Evolutionary conservation across 441 rosid genomes (phyloP).

Genomic region (Adansonia grandidieri): DNA sequence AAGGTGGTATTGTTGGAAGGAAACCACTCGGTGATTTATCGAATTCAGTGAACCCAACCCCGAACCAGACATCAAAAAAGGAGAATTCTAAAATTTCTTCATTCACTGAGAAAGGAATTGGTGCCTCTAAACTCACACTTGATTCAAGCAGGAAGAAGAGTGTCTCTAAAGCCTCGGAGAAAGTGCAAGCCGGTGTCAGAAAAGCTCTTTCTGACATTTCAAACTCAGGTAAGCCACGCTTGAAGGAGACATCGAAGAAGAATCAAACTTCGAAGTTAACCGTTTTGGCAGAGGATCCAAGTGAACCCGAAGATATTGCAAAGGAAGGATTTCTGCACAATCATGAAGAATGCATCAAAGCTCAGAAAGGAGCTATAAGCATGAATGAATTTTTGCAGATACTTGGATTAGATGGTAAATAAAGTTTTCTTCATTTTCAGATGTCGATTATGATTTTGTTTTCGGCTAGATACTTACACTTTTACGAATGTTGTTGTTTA

Average conservation of each 20-base stretch:
- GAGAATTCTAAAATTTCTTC: conserved; percentile 34
- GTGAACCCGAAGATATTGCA: not conserved
- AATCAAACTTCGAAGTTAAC: conserved; percentile 32
- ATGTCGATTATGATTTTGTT: not conserved
- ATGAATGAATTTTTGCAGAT: conserved; percentile 40
- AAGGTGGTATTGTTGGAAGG: conserved; percentile 54
- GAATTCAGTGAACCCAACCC: conserved; percentile 32
- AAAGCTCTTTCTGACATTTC: conserved; percentile 66
- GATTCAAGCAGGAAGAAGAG: conserved; percentile 42
- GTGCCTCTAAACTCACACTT: conserved; percentile 30
- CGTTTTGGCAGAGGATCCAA: conserved; percentile 33
- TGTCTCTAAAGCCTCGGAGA: conserved; percentile 36
- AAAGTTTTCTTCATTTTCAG: not conserved
- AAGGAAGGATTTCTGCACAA: conserved; percentile 60
- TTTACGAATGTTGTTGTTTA: conserved; percentile 21
- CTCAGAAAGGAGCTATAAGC: conserved; percentile 42
- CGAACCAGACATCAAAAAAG: conserved; percentile 45
- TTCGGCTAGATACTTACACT: conserved; percentile 13
- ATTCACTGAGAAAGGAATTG: conserved; percentile 33
- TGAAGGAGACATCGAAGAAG: conserved; percentile 46
- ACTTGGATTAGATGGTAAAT: conserved; percentile 47
- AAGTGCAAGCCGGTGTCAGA: conserved; percentile 35
- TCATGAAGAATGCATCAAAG: conserved; percentile 58
- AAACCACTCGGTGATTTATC: conserved; percentile 55
- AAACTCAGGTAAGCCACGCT: conserved; percentile 45